Base-by-base conservation (phyloP, 208 protist genomes). In the Wallacemonas sp. region DNA sequence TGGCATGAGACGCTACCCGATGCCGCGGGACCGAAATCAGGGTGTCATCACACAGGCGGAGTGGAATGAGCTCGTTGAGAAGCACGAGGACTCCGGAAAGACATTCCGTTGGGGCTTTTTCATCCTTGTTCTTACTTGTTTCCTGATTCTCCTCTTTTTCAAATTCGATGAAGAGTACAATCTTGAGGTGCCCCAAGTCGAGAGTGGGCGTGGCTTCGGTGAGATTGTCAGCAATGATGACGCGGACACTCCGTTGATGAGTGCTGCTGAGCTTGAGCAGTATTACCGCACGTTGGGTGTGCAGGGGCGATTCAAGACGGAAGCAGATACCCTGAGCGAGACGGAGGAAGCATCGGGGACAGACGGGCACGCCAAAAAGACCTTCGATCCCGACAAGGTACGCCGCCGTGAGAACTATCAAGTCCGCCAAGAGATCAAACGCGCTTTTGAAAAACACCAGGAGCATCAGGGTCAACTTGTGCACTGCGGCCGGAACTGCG, bases 121-220 rank as follows among this genome's bases (percentile, higher is more conserved):
- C 47, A 34, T 82, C 26, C n/a, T 88, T 47, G 38, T 93, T 15
- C 1, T 93, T 3, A 44, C 72, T 51, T 53, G 68, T 30, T 31
- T 95, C n/a, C 33, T 79, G 34, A 17, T 92, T 19, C 62, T 95
- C 6, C 49, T 58, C 5, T 72, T 86, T 17, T 75, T 75, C 28
- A 95, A 93, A 70, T 95, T 91, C 49, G 90, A 95, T 62, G 77
- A 84, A 41, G 90, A 95, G 78, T 91, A 86, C 76, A 88, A 86
- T 59, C 14, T 95, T 5, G 86, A 95, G 72, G 81, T 91, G 21
- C 88, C 88, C 24, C 88, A 94, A 61, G 66, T 94, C 24, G 84
- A 90, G 62, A 89, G 72, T 56, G 88, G 85, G 19, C 74, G 69
- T 24, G 88, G 85, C 38, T 91, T 92, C 73, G 81, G 81, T 36